These are phyloP conservation scores for Spiromastix sp. DNA, from an alignment of 2,329 filamentous ascomycete species.

Conservation along the genomic window DNA sequence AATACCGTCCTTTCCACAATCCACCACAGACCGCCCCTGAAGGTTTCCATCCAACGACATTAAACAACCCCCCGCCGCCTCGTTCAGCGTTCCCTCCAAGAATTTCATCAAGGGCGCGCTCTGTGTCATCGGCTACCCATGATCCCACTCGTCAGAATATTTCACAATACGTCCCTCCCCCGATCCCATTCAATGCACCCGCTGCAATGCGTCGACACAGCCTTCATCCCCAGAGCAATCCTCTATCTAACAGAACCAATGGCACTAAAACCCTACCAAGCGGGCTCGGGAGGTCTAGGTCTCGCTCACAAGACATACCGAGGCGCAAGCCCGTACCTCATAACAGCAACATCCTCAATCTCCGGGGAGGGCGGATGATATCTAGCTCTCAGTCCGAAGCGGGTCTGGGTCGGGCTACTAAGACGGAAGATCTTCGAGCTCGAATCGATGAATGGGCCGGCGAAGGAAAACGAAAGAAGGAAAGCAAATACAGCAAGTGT, in stretches of 20 bases:
- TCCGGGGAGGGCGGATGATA: constrained; percentile 8
- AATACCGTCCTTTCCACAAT: background rate
- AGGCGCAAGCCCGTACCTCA: constrained; percentile 4
- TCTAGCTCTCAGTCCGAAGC: constrained; percentile 10
- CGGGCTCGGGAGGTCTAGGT: constrained; percentile 9
- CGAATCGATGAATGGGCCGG: constrained; percentile 32
- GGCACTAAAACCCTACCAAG: constrained; percentile 1
- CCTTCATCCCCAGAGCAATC: constrained; percentile 2
- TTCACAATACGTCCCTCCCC: too few species aligned
- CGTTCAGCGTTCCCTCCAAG: too few species aligned
- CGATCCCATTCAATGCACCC: too few species aligned
- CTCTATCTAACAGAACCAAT: constrained; percentile 6
- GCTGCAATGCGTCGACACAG: background rate
- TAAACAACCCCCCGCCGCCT: too few species aligned
- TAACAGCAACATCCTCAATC: constrained; percentile 7
- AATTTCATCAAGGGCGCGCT: too few species aligned
- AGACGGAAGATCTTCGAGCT: constrained; percentile 24
- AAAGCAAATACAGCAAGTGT: constrained; percentile 25
- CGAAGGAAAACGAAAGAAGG: constrained; percentile 25
- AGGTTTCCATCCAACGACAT: too few species aligned
- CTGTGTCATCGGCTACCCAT: background rate
- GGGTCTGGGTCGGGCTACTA: constrained; percentile 3
- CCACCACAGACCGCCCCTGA: background rate
- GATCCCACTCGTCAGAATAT: background rate
- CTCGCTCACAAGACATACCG: constrained; percentile 14